Conservation (phyloP, 805 yeast species). For the Sungouiozyma intestinalis region DNA sequence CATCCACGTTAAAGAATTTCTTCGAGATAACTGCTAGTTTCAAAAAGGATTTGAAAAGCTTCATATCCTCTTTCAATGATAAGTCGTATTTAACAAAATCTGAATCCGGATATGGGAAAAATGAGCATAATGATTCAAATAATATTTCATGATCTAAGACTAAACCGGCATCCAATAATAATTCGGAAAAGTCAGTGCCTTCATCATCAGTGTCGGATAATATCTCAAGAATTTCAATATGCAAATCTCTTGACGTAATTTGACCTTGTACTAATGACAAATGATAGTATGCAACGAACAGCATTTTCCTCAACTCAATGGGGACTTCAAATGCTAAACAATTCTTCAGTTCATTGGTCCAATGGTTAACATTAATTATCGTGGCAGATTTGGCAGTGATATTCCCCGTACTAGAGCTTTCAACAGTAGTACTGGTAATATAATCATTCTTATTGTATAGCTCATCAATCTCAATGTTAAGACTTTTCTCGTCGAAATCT, state of each 20-base stretch:
- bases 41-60: conserved; percentile 38
- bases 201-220: conserved; percentile 37
- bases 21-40: conserved; percentile 45
- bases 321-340: conserved; percentile 77
- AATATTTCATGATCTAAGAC: conserved; percentile 29
- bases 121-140: conserved; percentile 26
- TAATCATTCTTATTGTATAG: conserved; percentile 27
- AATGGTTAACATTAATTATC: conserved; percentile 62
- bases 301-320: conserved; percentile 42
- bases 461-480: conserved; percentile 30
- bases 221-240: conserved; percentile 48
- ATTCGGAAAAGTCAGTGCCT: conserved; percentile 24
- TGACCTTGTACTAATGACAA: conserved; percentile 69
- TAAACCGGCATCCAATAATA: conserved; percentile 24
- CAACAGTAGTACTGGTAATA: conserved; percentile 17
- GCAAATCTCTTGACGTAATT: conserved; percentile 45
- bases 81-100: conserved; percentile 33
- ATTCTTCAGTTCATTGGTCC: conserved; percentile 78
- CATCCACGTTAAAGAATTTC: conserved; percentile 40
- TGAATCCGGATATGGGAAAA: conserved; percentile 39
- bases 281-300: conserved; percentile 62
- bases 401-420: conserved; percentile 40
- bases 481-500: conserved; percentile 31
- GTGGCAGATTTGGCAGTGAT: conserved; percentile 60
- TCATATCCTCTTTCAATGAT: conserved; percentile 32